Conservation (phyloP, 345 rosid species). For the Conringia planisiliqua region DNA sequence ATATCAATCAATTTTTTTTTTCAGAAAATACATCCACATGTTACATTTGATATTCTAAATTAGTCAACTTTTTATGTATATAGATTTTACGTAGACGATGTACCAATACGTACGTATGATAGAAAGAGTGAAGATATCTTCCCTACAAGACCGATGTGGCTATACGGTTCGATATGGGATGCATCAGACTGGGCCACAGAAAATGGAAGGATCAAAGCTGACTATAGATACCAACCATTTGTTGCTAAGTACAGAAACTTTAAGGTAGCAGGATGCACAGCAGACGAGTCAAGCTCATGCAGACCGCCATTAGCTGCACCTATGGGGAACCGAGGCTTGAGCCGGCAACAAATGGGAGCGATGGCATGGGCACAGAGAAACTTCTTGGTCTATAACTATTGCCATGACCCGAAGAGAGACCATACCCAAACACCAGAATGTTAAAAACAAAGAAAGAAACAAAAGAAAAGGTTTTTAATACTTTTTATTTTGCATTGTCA, state of each 20-base stretch:
- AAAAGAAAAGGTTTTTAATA: background rate
- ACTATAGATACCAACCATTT: conserved; percentile 78
- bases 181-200: conserved; percentile 98
- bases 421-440: conserved; percentile 84
- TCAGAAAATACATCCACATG: background rate
- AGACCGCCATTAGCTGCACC: conserved; percentile 49
- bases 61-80: background rate
- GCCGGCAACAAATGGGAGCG: conserved; percentile 53
- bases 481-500: background rate
- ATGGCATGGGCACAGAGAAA: conserved; percentile 77
- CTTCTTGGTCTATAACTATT: conserved; percentile 75
- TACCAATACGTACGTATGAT: conserved; percentile 73
- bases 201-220: conserved; percentile 72
- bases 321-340: conserved; percentile 39
- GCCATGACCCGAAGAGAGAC: conserved; percentile 74
- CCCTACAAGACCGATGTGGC: conserved; percentile 76
- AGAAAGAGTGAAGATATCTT: conserved; percentile 63
- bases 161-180: conserved; percentile 90
- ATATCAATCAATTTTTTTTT: too few species aligned
- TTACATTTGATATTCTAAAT: background rate
- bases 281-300: conserved; percentile 43
- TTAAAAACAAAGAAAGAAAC: conserved; percentile 24
- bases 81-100: conserved; percentile 88
- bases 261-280: conserved; percentile 57
- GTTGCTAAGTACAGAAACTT: conserved; percentile 59